Percentiles rank a stretch among this genome's conserved stretches.
These are phyloP conservation scores for Venturia effusa DNA, from an alignment of 2,329 filamentous ascomycete genomes.

Conservation along the genomic window DNA sequence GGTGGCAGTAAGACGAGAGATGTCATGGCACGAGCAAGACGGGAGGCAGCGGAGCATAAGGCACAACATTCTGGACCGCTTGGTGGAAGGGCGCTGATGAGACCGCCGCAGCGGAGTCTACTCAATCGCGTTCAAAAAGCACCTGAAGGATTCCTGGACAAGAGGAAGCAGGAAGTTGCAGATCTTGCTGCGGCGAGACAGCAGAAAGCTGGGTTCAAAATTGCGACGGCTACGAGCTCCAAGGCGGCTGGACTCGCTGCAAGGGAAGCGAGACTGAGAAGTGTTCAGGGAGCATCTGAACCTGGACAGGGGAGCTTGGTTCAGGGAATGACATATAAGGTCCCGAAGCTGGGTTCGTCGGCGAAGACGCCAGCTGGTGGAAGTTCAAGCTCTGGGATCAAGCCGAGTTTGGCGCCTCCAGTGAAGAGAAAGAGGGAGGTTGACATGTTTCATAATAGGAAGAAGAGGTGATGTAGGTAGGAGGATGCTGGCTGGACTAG, in stretches of 20 bases:
- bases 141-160: background rate
- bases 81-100: background rate
- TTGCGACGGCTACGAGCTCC: background rate
- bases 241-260: background rate
- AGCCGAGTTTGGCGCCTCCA: background rate
- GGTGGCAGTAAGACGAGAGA: constrained; percentile 7
- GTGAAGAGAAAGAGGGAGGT: constrained; percentile 8
- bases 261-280: background rate
- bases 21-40: background rate
- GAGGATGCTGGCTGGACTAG: background rate
- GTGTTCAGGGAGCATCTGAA: background rate
- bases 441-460: constrained; percentile 1
- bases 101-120: background rate
- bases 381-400: background rate
- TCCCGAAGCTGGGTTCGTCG: background rate
- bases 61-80: background rate
- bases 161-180: background rate
- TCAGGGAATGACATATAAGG: background rate
- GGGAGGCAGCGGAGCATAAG: constrained; percentile 3
- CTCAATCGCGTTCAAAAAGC: background rate
- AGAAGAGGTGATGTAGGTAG: constrained; percentile 2
- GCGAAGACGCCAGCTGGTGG: background rate
- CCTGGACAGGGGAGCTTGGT: background rate
- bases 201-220: background rate
- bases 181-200: background rate